A percentile compares a stretch with the other conserved stretches of the same genome.
Evolutionary conservation across 331 rosid genomes (phyloP).

Genomic region (Saraca asoca): DNA sequence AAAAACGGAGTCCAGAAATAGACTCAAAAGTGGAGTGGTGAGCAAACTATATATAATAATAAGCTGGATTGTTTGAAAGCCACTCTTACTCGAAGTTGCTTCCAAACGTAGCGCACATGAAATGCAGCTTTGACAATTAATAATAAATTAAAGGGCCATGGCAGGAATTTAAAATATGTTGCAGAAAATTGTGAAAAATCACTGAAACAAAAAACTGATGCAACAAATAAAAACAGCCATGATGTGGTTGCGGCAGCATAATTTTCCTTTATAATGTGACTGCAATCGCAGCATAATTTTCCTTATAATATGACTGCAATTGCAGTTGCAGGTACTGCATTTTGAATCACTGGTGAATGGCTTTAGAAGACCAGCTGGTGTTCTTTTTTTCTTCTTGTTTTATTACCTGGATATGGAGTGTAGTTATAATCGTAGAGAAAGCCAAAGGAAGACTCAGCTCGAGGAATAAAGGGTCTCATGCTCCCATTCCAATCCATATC

Average conservation of each 20-base stretch:
- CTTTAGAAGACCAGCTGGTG: neutral
- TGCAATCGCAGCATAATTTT: too few species aligned
- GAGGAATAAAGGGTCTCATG: constrained; percentile 61
- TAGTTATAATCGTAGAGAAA: constrained; percentile 72
- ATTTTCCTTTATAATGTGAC: too few species aligned
- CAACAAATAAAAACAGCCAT: too few species aligned
- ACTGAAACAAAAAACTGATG: too few species aligned
- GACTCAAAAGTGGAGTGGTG: neutral
- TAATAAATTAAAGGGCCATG: neutral
- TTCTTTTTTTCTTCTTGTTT: constrained; percentile 1
- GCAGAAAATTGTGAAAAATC: too few species aligned
- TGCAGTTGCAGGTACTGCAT: too few species aligned
- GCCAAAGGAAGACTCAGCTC: constrained; percentile 67
- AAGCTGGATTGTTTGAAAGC: neutral
- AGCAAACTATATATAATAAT: neutral
- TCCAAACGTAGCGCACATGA: neutral
- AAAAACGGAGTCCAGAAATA: constrained; percentile 9
- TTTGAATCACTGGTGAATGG: too few species aligned
- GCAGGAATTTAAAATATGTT: too few species aligned
- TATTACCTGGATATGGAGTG: constrained; percentile 53
- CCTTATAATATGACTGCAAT: too few species aligned
- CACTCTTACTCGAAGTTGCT: constrained; percentile 7
- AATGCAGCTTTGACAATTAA: constrained; percentile 19
- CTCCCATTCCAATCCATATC: constrained; percentile 75
- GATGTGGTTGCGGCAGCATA: too few species aligned